A percentile compares a stretch with the other conserved stretches of the same genome.
Conservation (phyloP, 352 stramenopile genomes). For the Pythium aristosporum region DNA sequence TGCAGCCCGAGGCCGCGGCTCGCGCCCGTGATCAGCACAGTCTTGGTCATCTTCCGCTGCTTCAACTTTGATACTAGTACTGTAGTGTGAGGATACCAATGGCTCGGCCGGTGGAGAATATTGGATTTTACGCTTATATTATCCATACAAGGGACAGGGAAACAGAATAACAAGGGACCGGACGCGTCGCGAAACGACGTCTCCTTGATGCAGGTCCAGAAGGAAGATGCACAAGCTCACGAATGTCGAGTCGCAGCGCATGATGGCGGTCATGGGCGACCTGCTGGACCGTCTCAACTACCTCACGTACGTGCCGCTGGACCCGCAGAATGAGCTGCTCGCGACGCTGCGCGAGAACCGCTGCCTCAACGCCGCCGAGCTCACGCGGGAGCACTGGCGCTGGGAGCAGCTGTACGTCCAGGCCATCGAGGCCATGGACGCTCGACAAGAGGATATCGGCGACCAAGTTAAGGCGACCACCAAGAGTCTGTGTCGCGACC, state of each 20-base stretch:
- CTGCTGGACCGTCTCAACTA: slow-evolving; percentile 84
- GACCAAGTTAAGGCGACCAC: slow-evolving; percentile 74
- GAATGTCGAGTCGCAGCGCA: slow-evolving; percentile 86
- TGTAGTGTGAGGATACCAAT: too few relatives aligned
- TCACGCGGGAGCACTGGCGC: slow-evolving; percentile 74
- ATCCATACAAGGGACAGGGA: not conserved
- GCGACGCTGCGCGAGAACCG: slow-evolving; percentile 58
- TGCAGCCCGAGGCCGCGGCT: slow-evolving; percentile 31
- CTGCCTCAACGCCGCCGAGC: slow-evolving; percentile 51
- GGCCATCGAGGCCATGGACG: slow-evolving; percentile 56
- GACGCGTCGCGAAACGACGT: not conserved
- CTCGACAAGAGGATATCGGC: slow-evolving; percentile 61
- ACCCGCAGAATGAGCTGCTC: slow-evolving; percentile 54
- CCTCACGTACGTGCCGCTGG: slow-evolving; percentile 79
- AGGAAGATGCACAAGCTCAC: slow-evolving; percentile 84
- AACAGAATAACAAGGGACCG: not conserved
- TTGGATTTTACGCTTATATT: not conserved
- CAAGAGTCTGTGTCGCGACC: slow-evolving; percentile 62
- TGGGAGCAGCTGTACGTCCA: slow-evolving; percentile 76
- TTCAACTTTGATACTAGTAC: too few relatives aligned
- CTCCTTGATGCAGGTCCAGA: not conserved
- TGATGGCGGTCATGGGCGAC: slow-evolving; percentile 87
- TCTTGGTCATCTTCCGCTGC: slow-evolving; percentile 12
- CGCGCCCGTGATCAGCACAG: slow-evolving; percentile 37
- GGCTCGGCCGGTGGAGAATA: too few relatives aligned